Base-by-base conservation (phyloP, 2,329 filamentous ascomycete genomes). In the Talaromyces sp. region DNA sequence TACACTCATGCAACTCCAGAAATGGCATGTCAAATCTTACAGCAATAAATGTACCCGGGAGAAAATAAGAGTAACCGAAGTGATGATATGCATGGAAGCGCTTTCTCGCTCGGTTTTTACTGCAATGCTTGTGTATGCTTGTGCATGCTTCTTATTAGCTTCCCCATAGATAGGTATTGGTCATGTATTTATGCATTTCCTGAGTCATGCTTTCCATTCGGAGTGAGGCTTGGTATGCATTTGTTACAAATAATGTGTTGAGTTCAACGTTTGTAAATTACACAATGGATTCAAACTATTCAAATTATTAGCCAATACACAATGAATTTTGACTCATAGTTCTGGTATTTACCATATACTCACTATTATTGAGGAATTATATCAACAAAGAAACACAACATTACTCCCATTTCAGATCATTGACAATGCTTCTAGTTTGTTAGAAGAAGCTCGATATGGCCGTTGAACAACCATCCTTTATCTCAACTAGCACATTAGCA, bases 11-110 rank as follows among this genome's bases (percentile, higher is more conserved):
- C 53, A 46, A 46, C 22, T 46, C 31, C 43, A 46, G 31, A 31
- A 15, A 11, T 35, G 53, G 53, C 31, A 43, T 43, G 39, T 28
- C 37, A 9, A 46, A 31, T 55, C 53, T 55, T 55, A 55, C 53
- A 25, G 53, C 53, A 36, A 55, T 46, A 25, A 55, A 55, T 5
- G 53, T 55, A 13, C 53, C 53, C 21, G 53, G 53, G 1, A 55
- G 53, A 55, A 55, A 17, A 55, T 46, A 10, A 55, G 53, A 39
- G 53, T 55, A n/a, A 43, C 53, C 17, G 45, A 28, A 43, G 53
- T 55, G 19, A 55, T 55, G 19, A 55, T 55, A 21, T 55, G 53
- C 53, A 55, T 55, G 19, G 41, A 55, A 19, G 53, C 53, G 2
- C 39, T 55, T 22, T 55, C 53, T 31, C 41, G 28, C 28, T 55